Base-by-base conservation (phyloP, 306 rosid species). In the Canavalia gladiata region DNA sequence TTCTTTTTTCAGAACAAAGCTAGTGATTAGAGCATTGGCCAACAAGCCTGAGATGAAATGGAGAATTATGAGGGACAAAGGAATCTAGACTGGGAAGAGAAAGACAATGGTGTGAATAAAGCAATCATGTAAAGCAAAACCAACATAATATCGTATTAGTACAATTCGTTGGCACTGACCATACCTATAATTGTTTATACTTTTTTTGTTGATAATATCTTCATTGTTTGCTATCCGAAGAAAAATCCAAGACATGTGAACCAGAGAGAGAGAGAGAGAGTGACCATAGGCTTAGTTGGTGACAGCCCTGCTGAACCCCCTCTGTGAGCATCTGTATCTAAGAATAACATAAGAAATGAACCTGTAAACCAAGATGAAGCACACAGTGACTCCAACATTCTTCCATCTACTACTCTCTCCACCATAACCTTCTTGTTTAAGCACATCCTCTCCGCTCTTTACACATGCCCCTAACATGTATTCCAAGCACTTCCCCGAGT, bases 311-410 rank as follows among this genome's bases (percentile, higher is more conserved):
- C 56, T 91, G 67, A 88, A 77, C 34, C 88, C 84, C 63, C 84
- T 87, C 54, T 85, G 87, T 30, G 95, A 89, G 77, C 97, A 95
- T 83, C 91, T 89, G 83, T 84, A 91, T 87, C 97, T 87, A 35
- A 95, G 94, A 85, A 95, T 86, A 54, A 88, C 93, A 73, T 95
- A 95, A 76, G 99, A 93, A 85, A 91, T 85, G 81, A 95, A 93
- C 90, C 98, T 93, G 92, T 90, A 95, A 75, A 95, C 37, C 87
- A 95, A 80, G 76, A 93, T 88, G 91, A 93, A 95, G 71, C 93
- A 83, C 47, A 95, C 89, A 87, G 92, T 95, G 57, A 91, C 91
- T 46, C 87, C 87, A 39, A 95, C 87, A 77, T 93, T 93, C 75
- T 89, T 90, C 97, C 97, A 91, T 86, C 94, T 83, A 31, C 90